Conservation (phyloP, 2,329 filamentous ascomycete species). For the Cucurbitaria berberidis region DNA sequence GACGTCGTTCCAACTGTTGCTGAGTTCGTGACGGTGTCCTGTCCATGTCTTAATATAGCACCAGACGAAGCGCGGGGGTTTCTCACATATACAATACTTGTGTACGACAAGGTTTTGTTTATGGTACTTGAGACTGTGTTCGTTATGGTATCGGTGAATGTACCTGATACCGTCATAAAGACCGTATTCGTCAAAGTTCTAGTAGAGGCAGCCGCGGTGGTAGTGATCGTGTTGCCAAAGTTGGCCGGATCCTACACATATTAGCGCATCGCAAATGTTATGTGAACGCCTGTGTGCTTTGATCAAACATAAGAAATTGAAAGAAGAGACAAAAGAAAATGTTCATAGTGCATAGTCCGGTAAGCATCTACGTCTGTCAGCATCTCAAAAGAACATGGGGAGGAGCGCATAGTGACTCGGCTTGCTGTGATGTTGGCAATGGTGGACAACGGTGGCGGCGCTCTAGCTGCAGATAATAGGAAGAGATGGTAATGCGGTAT, state of each 20-base stretch:
- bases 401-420: neutral
- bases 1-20: neutral
- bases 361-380: neutral
- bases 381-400: neutral
- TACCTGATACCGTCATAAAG: neutral
- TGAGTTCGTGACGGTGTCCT: neutral
- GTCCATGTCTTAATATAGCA: neutral
- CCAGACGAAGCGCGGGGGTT: neutral
- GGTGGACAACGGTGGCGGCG: neutral
- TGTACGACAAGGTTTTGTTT: neutral
- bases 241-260: neutral
- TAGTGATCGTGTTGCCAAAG: neutral
- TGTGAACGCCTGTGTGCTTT: neutral
- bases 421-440: neutral
- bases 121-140: neutral
- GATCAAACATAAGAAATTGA: neutral
- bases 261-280: conserved; percentile 1
- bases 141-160: neutral
- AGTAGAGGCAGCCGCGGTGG: neutral
- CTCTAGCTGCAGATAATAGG: neutral
- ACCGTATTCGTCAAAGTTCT: neutral
- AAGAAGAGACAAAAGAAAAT: neutral
- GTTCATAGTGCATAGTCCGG: neutral
- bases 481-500: neutral
- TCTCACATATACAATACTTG: neutral